phyloP scores from a whole-genome alignment of 2,329 filamentous ascomycete genomes.

The Xylariaceae sp. region DNA sequence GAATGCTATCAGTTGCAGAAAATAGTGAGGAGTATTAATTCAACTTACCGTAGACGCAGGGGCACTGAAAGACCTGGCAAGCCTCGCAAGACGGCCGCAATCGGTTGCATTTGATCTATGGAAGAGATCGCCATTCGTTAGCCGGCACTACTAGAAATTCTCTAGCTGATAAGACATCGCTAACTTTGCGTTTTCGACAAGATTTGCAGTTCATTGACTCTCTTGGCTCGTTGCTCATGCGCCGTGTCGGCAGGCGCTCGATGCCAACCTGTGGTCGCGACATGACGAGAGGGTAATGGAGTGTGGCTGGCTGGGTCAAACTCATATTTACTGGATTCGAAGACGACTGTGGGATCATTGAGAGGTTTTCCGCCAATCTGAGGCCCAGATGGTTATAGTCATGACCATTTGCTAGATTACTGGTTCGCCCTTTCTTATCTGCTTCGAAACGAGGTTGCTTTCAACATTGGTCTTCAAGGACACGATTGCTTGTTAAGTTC shows the following conservation, averaged over 20 bases:
- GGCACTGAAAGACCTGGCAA: constrained; percentile 83
- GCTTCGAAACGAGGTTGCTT: too few species aligned
- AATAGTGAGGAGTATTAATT: neutral
- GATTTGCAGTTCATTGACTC: constrained; percentile 97
- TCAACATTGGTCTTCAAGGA: too few species aligned
- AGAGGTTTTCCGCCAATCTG: too few species aligned
- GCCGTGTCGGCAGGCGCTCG: constrained; percentile 69
- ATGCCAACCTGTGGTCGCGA: constrained; percentile 76
- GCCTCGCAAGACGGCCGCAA: constrained; percentile 81
- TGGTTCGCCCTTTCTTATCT: too few species aligned
- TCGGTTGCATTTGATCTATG: constrained; percentile 87
- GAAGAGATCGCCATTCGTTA: constrained; percentile 18
- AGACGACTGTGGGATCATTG: constrained; percentile 28
- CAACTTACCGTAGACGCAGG: constrained; percentile 77
- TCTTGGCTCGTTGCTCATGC: constrained; percentile 65
- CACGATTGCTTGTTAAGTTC: too few species aligned
- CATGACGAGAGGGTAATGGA: constrained; percentile 54
- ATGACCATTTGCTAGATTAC: too few species aligned
- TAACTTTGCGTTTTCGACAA: constrained; percentile 85
- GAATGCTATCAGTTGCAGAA: constrained; percentile 13
- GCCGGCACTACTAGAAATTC: constrained; percentile 10
- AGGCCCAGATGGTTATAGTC: too few species aligned
- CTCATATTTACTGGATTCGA: constrained; percentile 40
- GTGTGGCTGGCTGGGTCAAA: constrained; percentile 39
- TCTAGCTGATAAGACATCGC: constrained; percentile 20